phyloP scores from a whole-genome alignment of 345 rosid species.

The Eucalyptus lansdowneana region DNA sequence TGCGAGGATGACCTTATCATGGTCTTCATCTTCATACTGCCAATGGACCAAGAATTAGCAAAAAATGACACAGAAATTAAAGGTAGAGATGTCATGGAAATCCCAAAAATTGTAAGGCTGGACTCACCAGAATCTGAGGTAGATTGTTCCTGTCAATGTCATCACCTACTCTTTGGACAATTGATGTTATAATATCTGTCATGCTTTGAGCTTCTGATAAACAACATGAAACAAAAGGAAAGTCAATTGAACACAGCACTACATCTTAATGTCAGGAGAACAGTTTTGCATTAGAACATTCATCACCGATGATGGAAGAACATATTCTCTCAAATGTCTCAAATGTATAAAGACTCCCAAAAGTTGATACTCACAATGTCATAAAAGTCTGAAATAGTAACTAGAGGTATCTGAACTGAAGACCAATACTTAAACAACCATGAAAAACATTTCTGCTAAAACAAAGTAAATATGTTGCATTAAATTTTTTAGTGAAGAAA shows the following conservation, averaged over 20 bases:
- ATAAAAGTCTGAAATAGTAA: neutral
- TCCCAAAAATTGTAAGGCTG: neutral
- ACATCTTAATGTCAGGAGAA: neutral
- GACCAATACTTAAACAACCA: neutral
- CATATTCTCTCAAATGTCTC: neutral
- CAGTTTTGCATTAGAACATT: neutral
- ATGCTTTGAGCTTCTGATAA: constrained; percentile 57
- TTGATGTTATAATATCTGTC: constrained; percentile 69
- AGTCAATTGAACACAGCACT: neutral
- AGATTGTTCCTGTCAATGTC: constrained; percentile 69
- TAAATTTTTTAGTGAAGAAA: neutral
- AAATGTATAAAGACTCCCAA: neutral
- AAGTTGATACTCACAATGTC: neutral
- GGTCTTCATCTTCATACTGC: constrained; percentile 97
- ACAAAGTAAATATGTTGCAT: neutral
- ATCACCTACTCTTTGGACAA: constrained; percentile 80
- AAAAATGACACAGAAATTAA: neutral
- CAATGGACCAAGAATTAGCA: constrained; percentile 1
- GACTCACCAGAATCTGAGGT: constrained; percentile 78
- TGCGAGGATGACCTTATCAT: constrained; percentile 79
- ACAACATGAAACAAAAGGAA: neutral
- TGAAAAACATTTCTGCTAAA: neutral
- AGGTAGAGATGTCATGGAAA: neutral
- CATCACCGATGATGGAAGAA: neutral
- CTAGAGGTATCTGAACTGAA: neutral